Percentiles rank a stretch among this genome's conserved stretches.
Evolutionary conservation across 2,329 filamentous ascomycete species (phyloP).

Genomic region (Niveomyces coronatus): DNA sequence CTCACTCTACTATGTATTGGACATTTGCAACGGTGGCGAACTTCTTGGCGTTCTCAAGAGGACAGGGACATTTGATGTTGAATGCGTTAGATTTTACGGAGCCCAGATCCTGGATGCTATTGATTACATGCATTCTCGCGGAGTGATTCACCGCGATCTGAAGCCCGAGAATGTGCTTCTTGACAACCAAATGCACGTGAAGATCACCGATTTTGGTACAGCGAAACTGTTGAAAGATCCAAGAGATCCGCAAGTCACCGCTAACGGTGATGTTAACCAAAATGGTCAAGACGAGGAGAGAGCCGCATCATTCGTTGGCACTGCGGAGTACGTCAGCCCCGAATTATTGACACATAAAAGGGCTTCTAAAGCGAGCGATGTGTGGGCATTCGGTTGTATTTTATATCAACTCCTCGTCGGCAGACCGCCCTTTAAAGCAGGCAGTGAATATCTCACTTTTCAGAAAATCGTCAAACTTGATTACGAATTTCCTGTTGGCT

Average conservation of each 20-base stretch:
- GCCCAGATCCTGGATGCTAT: slow-evolving; percentile 95
- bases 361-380: slow-evolving; percentile 91
- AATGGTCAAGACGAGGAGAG: slow-evolving; percentile 51
- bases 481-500: slow-evolving; percentile 84
- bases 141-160: slow-evolving; percentile 91
- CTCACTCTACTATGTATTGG: slow-evolving; percentile 92
- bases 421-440: slow-evolving; percentile 92
- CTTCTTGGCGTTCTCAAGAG: slow-evolving; percentile 88
- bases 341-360: slow-evolving; percentile 95
- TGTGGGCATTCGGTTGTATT: slow-evolving; percentile 98
- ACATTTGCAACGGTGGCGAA: slow-evolving; percentile 86
- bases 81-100: slow-evolving; percentile 88
- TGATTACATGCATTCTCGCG: slow-evolving; percentile 94
- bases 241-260: slow-evolving; percentile 28
- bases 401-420: slow-evolving; percentile 93
- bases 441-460: slow-evolving; percentile 92
- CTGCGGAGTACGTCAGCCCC: slow-evolving; percentile 95
- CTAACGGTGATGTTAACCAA: slow-evolving; percentile 22
- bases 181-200: slow-evolving; percentile 93
- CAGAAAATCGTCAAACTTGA: slow-evolving; percentile 95
- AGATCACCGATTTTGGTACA: slow-evolving; percentile 97
- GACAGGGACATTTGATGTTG: slow-evolving; percentile 86
- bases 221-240: slow-evolving; percentile 67
- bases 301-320: slow-evolving; percentile 92
- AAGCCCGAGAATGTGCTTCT: slow-evolving; percentile 96